Percentiles rank a stretch among this genome's conserved stretches.
Evolutionary conservation across 2,329 filamentous ascomycete genomes (phyloP).

Genomic region (Chrysoporthe deuterocubensis): DNA sequence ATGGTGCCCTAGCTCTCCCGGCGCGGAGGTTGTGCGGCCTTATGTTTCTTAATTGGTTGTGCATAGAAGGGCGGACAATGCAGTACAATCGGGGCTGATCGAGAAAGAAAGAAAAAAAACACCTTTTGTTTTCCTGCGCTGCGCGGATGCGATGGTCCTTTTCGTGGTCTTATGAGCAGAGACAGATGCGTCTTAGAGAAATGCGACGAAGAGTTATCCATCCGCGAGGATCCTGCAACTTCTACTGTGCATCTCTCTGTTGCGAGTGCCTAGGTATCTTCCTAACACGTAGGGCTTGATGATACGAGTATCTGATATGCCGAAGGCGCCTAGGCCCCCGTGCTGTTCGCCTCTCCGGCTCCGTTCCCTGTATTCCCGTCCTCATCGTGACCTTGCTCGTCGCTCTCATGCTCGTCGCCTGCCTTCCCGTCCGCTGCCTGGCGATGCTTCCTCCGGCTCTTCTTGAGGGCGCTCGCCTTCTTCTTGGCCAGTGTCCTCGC

Average conservation of each 20-base stretch:
- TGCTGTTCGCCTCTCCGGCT: not conserved
- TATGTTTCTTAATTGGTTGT: slow-evolving; percentile 52
- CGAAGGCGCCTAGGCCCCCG: no score
- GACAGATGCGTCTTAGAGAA: slow-evolving; percentile 35
- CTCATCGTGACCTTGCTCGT: not conserved
- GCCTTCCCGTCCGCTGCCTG: slow-evolving; percentile 38
- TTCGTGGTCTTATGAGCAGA: slow-evolving; percentile 32
- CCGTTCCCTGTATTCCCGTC: not conserved
- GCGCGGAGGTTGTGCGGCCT: slow-evolving; percentile 51
- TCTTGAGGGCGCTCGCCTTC: slow-evolving; percentile 79
- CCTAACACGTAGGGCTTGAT: not conserved
- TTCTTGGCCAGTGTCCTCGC: slow-evolving; percentile 66
- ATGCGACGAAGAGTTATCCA: slow-evolving; percentile 30
- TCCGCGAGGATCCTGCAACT: not conserved
- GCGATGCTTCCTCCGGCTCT: slow-evolving; percentile 79
- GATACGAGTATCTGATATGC: not conserved
- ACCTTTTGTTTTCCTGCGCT: slow-evolving; percentile 47
- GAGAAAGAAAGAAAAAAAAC: slow-evolving; percentile 43
- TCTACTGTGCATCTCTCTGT: not conserved
- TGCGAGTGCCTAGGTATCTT: not conserved
- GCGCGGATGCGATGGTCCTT: slow-evolving; percentile 36
- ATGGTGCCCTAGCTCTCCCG: slow-evolving; percentile 52
- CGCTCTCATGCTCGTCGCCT: slow-evolving; percentile 28
- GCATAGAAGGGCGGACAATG: slow-evolving; percentile 50
- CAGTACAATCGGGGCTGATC: slow-evolving; percentile 58